A percentile compares a stretch with the other conserved stretches of the same genome.
Conservation (phyloP, 2,329 filamentous ascomycete genomes). For the Ceratocystis lukuohia region DNA sequence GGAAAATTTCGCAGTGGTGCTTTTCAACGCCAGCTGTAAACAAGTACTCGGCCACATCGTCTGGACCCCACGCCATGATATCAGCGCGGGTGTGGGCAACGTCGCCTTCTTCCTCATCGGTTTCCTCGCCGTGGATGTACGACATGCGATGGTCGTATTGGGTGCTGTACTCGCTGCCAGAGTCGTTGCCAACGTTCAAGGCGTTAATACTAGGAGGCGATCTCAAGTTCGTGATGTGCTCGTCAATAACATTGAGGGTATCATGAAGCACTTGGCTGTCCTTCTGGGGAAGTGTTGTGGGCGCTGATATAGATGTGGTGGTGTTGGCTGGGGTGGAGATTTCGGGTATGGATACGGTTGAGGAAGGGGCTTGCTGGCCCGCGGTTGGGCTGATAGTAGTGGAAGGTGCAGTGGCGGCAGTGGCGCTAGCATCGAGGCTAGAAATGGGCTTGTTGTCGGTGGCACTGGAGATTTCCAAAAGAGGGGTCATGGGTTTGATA, state of each 20-base stretch:
- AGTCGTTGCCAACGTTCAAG: conserved; percentile 47
- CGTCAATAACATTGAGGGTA: conserved; percentile 88
- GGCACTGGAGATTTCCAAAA: conserved; percentile 25
- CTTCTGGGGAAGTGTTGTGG: conserved; percentile 28
- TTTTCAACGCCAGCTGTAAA: conserved; percentile 75
- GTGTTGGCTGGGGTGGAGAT: conserved; percentile 24
- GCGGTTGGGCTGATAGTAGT: conserved; percentile 22
- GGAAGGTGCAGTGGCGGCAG: conserved; percentile 8
- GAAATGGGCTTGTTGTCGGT: conserved; percentile 1
- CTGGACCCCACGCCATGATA: conserved; percentile 66
- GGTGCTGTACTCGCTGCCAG: conserved; percentile 80
- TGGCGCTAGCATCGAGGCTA: background rate
- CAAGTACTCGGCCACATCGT: conserved; percentile 77
- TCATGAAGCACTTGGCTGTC: conserved; percentile 74
- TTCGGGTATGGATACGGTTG: conserved; percentile 23
- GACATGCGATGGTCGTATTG: conserved; percentile 64
- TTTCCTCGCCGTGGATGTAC: conserved; percentile 88
- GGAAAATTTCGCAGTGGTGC: conserved; percentile 84
- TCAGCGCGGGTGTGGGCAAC: conserved; percentile 53
- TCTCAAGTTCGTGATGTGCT: conserved; percentile 82
- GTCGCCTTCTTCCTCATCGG: conserved; percentile 86
- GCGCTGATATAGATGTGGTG: conserved; percentile 22
- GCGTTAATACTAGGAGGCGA: conserved; percentile 39
- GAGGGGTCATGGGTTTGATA: conserved; percentile 25
- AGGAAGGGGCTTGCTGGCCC: background rate